Base-by-base conservation (phyloP, 805 yeast genomes). In the Isabelozyma pseudorhagii region DNA sequence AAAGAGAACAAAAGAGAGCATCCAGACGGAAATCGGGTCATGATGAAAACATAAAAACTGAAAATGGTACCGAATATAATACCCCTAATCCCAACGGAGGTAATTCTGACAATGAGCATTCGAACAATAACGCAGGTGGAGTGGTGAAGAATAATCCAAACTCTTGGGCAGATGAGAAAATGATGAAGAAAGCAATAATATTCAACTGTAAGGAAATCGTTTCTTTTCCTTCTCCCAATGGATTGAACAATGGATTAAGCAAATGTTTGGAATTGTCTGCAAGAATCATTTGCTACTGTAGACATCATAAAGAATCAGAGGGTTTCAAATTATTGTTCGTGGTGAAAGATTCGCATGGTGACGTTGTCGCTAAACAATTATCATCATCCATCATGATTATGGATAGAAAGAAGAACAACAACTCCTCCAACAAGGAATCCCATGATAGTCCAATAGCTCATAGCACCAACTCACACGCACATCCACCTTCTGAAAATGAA, bases 1-100 rank as follows among this genome's bases (percentile, higher is more conserved):
- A 91, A 67, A 80, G 99, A 61, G 99, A 93, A 64, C 85, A 90
- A 60, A 90, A 94, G 68, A 80, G 99, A 59, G 98, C 98, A 1
- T 85, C 93, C 36, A 82, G 99, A 66, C 83, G 96, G 64, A 93
- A 94, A 69, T 80, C 84, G 4, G 89, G 49, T 7, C 44, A 48
- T 38, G 54, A 51, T 27, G 44, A 48, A 14, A 52, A 47, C 28
- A n/a, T 29, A 3, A 50, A 51, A 34, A 58, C 51, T 18, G 54
- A 54, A 15, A 50, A 40, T 13, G 45, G 38, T 9, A 29, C 40
- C 34, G 36, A 43, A 34, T 45, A 46, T 25, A 36, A 28, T 38
- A 29, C 38, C 21, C 38, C 42, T 10, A 42, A 46, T 31, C 18
- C 9, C n/a, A 21, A 21, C 7, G n/a, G n/a, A 45, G 36, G 36